Base-by-base conservation (phyloP, 1,284 basidiomycete species). In the Malassezia furfur region DNA sequence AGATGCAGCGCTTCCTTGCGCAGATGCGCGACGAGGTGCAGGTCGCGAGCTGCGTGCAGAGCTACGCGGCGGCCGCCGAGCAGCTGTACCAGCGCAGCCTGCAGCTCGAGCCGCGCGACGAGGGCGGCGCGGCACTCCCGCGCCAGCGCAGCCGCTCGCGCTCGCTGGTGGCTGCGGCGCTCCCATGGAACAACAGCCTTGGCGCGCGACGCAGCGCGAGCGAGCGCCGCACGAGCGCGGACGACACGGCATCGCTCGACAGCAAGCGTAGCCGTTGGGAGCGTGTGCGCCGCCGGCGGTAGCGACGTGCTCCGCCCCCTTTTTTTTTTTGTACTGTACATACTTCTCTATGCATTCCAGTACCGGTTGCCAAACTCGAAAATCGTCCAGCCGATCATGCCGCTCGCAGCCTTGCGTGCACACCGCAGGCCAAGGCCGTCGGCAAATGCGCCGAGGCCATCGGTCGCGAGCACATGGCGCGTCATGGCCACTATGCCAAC, bases 1-100 rank as follows among this genome's bases (percentile, higher is more conserved):
- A 91, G 76, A 83, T 89, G 19, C 87, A 91, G 69, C 79, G 80
- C 45, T 91, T 85, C 73, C 79, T 94, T 31, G 54, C 63, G 22
- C 30, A 54, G 3, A 60, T 66, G 5, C 55, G 72, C 12, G 58
- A 59, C 17, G 60, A 64, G 12, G 57, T 66, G 54, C 54, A 59
- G 45, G 52, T 61, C 1, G 58, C 25, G 14, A 15, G 7, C n/a
- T 28, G 38, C n/a, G 19, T 34, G 17, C 15, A 59, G 8, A 60
- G 57, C 40, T 66, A 65, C 14, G 62, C 59, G 1, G 57, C 57
- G 4, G 63, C 65, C 4, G 70, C 63, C 15, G 68, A 70, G 36
- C 64, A 68, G 36, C 62, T 75, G 36, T 75, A 75, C 52, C 58
- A 68, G 8, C 64, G 67, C 55, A 70, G 67, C 35, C 39, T 74